phyloP scores from a whole-genome alignment of 2,329 filamentous ascomycete species.

The Trichophyton equinum region DNA sequence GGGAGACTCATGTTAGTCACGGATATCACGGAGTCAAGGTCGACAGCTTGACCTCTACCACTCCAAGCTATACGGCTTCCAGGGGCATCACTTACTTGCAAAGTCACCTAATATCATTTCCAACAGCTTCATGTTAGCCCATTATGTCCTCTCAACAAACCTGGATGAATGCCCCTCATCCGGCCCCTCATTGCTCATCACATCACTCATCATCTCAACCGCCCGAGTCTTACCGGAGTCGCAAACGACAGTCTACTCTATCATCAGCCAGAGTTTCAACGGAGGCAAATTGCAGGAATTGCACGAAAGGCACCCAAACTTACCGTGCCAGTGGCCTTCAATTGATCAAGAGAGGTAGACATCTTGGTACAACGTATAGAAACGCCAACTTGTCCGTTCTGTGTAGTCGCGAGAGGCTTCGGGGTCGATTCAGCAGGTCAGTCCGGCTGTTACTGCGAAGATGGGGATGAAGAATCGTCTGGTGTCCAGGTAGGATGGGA shows the following conservation, averaged over 20 bases:
- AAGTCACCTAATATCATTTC: constrained; percentile 51
- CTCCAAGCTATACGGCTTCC: background rate
- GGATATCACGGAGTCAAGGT: constrained; percentile 1
- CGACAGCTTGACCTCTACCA: constrained; percentile 16
- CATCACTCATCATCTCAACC: constrained; percentile 9
- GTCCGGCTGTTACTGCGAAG: background rate
- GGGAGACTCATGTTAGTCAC: constrained; percentile 13
- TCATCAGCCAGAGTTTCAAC: background rate
- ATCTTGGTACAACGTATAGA: constrained; percentile 39
- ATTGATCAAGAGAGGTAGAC: constrained; percentile 85
- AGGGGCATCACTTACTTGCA: constrained; percentile 48
- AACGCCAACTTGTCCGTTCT: background rate
- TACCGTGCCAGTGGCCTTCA: constrained; percentile 95
- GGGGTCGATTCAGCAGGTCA: background rate
- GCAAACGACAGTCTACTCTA: constrained; percentile 77
- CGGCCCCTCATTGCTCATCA: constrained; percentile 9
- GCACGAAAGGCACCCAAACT: constrained; percentile 34
- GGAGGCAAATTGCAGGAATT: constrained; percentile 6
- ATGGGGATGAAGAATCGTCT: background rate
- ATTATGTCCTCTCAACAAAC: background rate
- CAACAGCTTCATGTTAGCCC: background rate
- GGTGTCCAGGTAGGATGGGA: background rate
- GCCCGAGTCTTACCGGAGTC: constrained; percentile 64
- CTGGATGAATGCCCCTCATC: constrained; percentile 5
- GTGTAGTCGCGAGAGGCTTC: background rate